Base-by-base conservation (phyloP, 1,284 basidiomycete species). In the Xanthoconium separans region DNA sequence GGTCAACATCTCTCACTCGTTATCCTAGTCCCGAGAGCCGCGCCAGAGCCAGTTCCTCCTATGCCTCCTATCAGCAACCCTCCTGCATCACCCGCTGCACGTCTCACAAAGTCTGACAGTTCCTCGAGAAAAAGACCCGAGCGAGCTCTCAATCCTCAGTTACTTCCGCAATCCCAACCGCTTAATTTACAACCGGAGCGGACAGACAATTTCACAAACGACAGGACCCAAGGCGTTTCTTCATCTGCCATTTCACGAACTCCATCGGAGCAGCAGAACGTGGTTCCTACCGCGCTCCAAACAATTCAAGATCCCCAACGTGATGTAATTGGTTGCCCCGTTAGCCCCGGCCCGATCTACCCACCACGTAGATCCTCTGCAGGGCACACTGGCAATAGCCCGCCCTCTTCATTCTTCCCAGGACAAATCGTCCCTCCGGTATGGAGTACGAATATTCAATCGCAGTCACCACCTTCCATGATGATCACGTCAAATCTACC, bases 11-110 rank as follows among this genome's bases (percentile, higher is more conserved):
- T 51, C 53, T 61, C 41, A 54, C 40, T 39, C n/a, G 24, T 49
- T 12, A 5, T 18, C 15, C 15, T 59, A 87, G 85, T 85, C 50
- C 74, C 82, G 34, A 81, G 80, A 15, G 72, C 75, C n/a, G 77
- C 82, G 11, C 84, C 83, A 64, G 77, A 79, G 57, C 77, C 80
- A 39, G 79, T 82, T 9, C 84, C 85, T 7, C 83, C 84, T 5
- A 58, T 85, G 48, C 83, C 85, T n/a, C 65, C 77, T 9, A 55
- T 72, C 31, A 54, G 50, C 27, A 60, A 53, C 22, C 48, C 51
- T 37, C 66, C 63, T 47, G 61, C 61, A 33, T 46, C 49, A 22
- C 54, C 51, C 40, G 16, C 22, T 8, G 40, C 45, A 2, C 44
- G 13, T 31, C 15, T 45, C 1, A 48, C 36, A 36, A 24, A 27